A percentile compares a stretch with the other conserved stretches of the same genome.
phyloP scores from a whole-genome alignment of 2,329 filamentous ascomycete species.

The Taxawa tesnikishii region DNA sequence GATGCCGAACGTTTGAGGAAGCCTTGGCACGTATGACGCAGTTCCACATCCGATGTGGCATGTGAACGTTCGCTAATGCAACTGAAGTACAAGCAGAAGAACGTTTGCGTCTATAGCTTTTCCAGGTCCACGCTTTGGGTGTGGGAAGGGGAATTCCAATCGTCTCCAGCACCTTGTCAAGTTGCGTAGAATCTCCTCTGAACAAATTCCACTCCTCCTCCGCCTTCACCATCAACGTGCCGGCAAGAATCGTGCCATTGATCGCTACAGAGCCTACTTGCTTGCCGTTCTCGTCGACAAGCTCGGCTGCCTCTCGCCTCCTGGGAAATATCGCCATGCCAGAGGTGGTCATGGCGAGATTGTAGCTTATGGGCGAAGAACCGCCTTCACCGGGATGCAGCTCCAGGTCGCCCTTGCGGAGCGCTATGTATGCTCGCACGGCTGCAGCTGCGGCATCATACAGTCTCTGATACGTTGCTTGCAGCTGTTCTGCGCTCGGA shows the following conservation, averaged over 20 bases:
- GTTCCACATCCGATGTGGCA: too few relatives aligned
- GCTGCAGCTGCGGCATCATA: constrained; percentile 20
- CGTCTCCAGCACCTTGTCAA: constrained; percentile 30
- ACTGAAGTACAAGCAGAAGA: neutral
- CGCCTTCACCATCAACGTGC: constrained; percentile 47
- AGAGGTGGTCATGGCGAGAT: constrained; percentile 42
- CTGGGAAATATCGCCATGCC: constrained; percentile 43
- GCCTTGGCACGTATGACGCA: too few relatives aligned
- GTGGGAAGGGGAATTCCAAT: constrained; percentile 25
- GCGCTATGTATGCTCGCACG: constrained; percentile 27
- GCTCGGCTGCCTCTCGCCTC: constrained; percentile 28
- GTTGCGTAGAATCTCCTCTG: constrained; percentile 23
- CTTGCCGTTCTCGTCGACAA: constrained; percentile 25
- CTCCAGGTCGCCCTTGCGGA: constrained; percentile 19
- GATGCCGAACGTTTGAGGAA: too few relatives aligned
- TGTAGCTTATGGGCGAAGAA: constrained; percentile 41
- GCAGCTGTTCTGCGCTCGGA: constrained; percentile 24
- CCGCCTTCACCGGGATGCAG: constrained; percentile 19
- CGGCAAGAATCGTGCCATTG: constrained; percentile 45
- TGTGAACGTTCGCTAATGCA: too few relatives aligned
- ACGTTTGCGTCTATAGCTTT: neutral
- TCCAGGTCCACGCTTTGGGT: neutral
- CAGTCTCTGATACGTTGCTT: constrained; percentile 21
- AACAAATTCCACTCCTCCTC: constrained; percentile 41
- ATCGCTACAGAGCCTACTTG: constrained; percentile 33